Base-by-base conservation (phyloP, 345 rosid genomes). In the Brassica rapa region DNA sequence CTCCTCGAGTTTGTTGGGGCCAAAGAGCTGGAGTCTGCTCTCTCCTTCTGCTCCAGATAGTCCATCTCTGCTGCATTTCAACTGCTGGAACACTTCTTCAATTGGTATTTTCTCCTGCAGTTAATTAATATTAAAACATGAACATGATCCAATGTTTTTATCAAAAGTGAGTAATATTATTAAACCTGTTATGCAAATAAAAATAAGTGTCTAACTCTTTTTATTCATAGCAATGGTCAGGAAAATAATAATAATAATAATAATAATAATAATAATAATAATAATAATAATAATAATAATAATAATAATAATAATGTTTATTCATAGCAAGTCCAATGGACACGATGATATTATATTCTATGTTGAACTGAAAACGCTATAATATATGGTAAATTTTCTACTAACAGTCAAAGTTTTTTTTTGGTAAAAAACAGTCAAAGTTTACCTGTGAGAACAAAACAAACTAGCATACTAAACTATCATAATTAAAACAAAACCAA, bases 1-100 rank as follows among this genome's bases (percentile, higher is more conserved):
- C 89, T 93, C 98, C 67, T 93, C 96, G 49, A 93, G 83, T 66
- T 93, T 93, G 95, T 93, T 93, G 83, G 93, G 94, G 19, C 98
- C 98, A 74, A 93, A 93, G 71, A 93, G 84, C 63, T 87, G 90
- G 75, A 93, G 88, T 84, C 98, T 79, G 83, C 70, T 83, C 80
- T 70, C 87, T 72, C 97, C 98, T 80, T 93, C 98, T 3, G 76
- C 84, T 0, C 88, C 46, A 43, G 68, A 72, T 64, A 93, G 81
- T 71, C 98, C 98, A 75, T 91, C 89, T 68, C 69, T 73, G 67
- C 85, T 75, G 71, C 93, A 93, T 90, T 93, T 93, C 84, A 93
- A 80, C 79, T 86, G 92, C 82, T 86, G 88, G 81, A 93, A 93
- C 74, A 93, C 98, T 85, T 93, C 98, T 46, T 91, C 98, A 5